These are phyloP conservation scores for Emmonsiellopsis sp. DNA, from an alignment of 2,329 filamentous ascomycete genomes.

Conservation along the genomic window DNA sequence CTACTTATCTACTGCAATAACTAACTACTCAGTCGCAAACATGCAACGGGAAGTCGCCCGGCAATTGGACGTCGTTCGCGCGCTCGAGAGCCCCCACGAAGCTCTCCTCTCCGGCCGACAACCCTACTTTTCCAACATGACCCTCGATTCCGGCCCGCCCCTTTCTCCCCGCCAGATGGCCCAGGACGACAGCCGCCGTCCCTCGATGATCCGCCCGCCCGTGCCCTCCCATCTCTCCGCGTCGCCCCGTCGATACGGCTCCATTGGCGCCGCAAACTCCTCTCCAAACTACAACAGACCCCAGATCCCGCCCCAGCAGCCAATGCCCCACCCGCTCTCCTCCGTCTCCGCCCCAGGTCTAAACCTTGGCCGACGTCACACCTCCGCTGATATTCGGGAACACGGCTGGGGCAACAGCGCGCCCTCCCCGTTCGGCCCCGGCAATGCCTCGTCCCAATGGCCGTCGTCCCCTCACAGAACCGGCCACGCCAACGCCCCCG, in stretches of 20 bases:
- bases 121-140: conserved; percentile 52
- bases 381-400: conserved; percentile 87
- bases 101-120: conserved; percentile 54
- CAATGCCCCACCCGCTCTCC: conserved; percentile 53
- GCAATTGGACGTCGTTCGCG: conserved; percentile 49
- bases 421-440: conserved; percentile 30
- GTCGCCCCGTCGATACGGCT: conserved; percentile 75
- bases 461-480: conserved; percentile 53
- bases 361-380: conserved; percentile 74
- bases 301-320: conserved; percentile 54
- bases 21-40: conserved; percentile 32
- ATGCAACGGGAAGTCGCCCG: conserved; percentile 56
- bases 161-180: conserved; percentile 81
- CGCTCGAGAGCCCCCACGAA: conserved; percentile 55
- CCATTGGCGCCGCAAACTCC: conserved; percentile 61
- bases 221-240: conserved; percentile 73
- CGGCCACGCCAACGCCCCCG: conserved; percentile 22
- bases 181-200: conserved; percentile 70
- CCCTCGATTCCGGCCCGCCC: conserved; percentile 59
- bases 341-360: conserved; percentile 46
- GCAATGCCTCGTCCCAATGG: conserved; percentile 53
- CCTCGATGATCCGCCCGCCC: conserved; percentile 62
- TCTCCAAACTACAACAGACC: conserved; percentile 66
- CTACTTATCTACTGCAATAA: conserved; percentile 8
- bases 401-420: conserved; percentile 56